A percentile compares a stretch with the other conserved stretches of the same genome.
These are phyloP conservation scores for Aureobasidium lini DNA, from an alignment of 2,329 filamentous ascomycete species.

Conservation along the genomic window DNA sequence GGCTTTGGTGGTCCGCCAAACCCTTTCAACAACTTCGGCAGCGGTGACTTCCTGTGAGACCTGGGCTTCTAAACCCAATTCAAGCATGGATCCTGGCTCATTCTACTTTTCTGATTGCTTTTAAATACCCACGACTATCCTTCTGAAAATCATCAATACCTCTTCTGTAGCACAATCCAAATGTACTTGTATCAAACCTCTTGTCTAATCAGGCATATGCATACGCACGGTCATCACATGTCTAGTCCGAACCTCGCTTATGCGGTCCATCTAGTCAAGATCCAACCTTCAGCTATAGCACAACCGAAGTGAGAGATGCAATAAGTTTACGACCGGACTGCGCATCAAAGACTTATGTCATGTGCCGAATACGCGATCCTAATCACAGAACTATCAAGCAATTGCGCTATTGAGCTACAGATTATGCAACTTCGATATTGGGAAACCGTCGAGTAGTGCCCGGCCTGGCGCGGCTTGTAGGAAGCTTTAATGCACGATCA, in stretches of 20 bases:
- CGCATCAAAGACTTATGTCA: background rate
- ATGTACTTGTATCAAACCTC: too few relatives aligned
- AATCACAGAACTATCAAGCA: background rate
- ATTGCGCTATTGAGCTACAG: background rate
- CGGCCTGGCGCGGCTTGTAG: background rate
- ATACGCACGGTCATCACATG: too few relatives aligned
- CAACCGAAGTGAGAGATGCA: too few relatives aligned
- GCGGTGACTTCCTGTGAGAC: constrained; percentile 49
- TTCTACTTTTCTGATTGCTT: background rate
- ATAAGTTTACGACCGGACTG: background rate
- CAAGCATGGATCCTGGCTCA: too few relatives aligned
- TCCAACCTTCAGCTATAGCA: too few relatives aligned
- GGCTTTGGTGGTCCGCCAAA: constrained; percentile 44
- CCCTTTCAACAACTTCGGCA: constrained; percentile 54
- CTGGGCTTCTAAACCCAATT: too few relatives aligned
- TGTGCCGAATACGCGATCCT: background rate
- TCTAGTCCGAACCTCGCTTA: too few relatives aligned
- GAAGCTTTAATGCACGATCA: background rate
- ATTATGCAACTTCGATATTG: background rate
- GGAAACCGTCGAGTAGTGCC: background rate
- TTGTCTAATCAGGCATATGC: too few relatives aligned
- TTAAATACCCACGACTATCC: background rate
- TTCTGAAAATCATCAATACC: too few relatives aligned
- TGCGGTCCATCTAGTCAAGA: too few relatives aligned
- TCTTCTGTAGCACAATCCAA: too few relatives aligned